Base-by-base conservation (phyloP, 495 filamentous ascomycete species). In the Margaritispora aquatica region DNA sequence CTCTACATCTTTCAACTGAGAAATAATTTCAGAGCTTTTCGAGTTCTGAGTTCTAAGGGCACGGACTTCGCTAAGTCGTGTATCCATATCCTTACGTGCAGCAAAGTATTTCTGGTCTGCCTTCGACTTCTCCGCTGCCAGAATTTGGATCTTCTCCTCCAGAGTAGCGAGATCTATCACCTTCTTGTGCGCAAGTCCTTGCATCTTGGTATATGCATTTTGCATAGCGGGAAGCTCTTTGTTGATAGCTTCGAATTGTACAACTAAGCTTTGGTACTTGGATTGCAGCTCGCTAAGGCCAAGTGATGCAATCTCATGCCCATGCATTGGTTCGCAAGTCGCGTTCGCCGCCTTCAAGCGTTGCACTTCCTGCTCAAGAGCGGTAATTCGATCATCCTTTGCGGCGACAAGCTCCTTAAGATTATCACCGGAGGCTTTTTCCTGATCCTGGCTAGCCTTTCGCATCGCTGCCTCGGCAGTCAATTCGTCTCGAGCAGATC, bases 51-150 rank as follows among this genome's bases (percentile, higher is more conserved):
- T 76, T 51, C 88, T 80, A 46, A 97, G 74, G 2, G 84, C 80
- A 58, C 90, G 81, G 48, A 92, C 85, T 71, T 96, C 92, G 38
- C 79, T 74, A 19, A 87, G 84, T 54, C 89, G 79, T 20, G 86
- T 83, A 65, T 97, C 94, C 68, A 91, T 96, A 63, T 88, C 85
- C 69, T 96, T 97, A 77, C 96, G 92, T 15, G 91, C 89, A 3
- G 86, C 86, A 67, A 97, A 97, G 69, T 96, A 98, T 71, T 97
- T 97, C 70, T 97, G 92, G 66, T 97, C 92, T 0, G 95, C 95
- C 68, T 96, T 97, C 31, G 84, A 82, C 71, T 97, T 98, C 71
- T 98, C 94, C 0, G 90, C 92, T 2, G 77, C 81, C 10, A 94
- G 74, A 4, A 88, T 75, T 24, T 81, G 78, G 38, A 95, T 75